Base-by-base conservation (phyloP, 2,329 filamentous ascomycete species). In the Metarhizium humberi region DNA sequence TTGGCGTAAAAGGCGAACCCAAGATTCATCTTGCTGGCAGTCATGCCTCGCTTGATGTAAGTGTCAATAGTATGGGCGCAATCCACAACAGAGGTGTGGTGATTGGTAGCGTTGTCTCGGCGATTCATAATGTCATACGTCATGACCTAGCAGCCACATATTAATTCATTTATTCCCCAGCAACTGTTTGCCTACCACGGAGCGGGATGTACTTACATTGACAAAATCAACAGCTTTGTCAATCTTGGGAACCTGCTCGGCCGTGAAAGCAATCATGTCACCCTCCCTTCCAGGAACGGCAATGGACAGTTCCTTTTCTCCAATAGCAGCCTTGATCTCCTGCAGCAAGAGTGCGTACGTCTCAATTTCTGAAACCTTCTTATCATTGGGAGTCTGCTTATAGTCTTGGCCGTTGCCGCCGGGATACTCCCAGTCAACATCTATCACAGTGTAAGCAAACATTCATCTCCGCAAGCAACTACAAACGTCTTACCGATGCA, bases 61-160 rank as follows among this genome's bases (percentile, higher is more conserved):
- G 76, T 75, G 52, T 83, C 72, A 63, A 90, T 67, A 0, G 79
- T 71, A 4, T 77, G 71, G 1, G 80, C 64, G 8, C 84, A 82
- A 13, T 73, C 75, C 51, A 73, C 62, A 29, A 87, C 70, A 6
- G 82, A 81, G 10, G 78, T 80, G 62, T 88, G 85, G 64, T 89
- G 86, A 32, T 75, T 77, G 2, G 86, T 89, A 20, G 75, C 67
- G 51, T 73, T 80, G 66, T 88, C 82, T n/a, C 87, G 80, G 11
- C 86, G 82, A 70, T 88, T 88, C 78, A 87, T 85, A 50, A 90
- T 66, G 64, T 90, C 86, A 66, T 89, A 89, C 8, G 79, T 77
- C 85, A 88, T 88, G 59, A 89, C 71, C 69, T 71, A 11, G 25
- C n/a, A 43, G 4, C 14, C 18, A 45, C n/a, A 10, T 4, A 34